These are phyloP conservation scores for Candida palmyrensis DNA, from an alignment of 805 yeast species.

Conservation along the genomic window DNA sequence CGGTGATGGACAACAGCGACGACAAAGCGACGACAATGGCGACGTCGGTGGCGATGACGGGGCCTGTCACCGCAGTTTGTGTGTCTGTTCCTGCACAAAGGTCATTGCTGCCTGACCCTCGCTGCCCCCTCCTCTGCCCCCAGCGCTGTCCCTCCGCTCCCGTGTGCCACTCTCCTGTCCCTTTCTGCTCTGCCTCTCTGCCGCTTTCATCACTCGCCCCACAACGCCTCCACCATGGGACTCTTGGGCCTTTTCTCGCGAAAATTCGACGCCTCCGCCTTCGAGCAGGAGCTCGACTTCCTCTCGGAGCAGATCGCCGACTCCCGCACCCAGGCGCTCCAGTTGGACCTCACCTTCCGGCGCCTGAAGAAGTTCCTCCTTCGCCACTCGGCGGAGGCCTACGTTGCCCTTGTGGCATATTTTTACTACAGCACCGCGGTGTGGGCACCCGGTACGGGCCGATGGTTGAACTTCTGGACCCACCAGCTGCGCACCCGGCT, in stretches of 20 bases:
- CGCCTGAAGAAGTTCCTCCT: constrained; percentile 11
- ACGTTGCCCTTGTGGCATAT: constrained; percentile 18
- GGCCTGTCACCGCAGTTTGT: too few species aligned
- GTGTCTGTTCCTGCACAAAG: too few species aligned
- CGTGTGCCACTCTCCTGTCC: too few species aligned
- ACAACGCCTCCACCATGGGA: too few species aligned
- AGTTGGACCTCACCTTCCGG: constrained; percentile 12
- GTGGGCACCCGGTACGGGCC: constrained; percentile 11
- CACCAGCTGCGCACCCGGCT: constrained; percentile 19
- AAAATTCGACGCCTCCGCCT: constrained; percentile 23
- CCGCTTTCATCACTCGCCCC: too few species aligned
- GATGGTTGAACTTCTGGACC: constrained; percentile 17
- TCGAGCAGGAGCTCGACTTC: constrained; percentile 29
- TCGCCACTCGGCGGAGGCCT: constrained; percentile 15
- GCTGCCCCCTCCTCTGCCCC: too few species aligned
- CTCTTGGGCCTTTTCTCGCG: constrained; percentile 28
- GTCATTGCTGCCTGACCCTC: too few species aligned
- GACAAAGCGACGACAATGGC: background rate
- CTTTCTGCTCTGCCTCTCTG: too few species aligned
- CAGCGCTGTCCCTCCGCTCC: too few species aligned
- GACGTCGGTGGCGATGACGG: too few species aligned
- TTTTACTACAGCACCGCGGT: constrained; percentile 16
- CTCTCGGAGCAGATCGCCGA: constrained; percentile 22
- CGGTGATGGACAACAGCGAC: background rate
- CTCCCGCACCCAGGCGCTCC: constrained; percentile 20